Percentiles rank a stretch among this genome's conserved stretches.
phyloP scores from a whole-genome alignment of 192 early-diverging fungal genomes.

The Dissophora globulifera region DNA sequence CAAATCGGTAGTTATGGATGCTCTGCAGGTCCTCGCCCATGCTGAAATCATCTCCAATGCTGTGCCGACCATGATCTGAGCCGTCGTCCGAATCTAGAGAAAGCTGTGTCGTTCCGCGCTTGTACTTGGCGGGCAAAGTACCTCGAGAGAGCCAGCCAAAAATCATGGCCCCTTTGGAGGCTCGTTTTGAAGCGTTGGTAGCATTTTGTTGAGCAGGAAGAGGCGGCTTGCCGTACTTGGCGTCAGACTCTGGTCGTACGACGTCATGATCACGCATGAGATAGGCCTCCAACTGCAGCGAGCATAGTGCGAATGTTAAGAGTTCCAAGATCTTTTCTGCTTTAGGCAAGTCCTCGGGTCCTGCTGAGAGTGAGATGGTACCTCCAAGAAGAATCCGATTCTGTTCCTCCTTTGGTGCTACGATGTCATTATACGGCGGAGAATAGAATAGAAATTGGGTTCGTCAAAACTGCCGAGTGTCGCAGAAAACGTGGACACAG shows the following conservation, averaged over 20 bases:
- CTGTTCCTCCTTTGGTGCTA: conserved; percentile 30
- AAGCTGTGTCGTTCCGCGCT: conserved; percentile 30
- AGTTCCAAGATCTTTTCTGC: conserved; percentile 83
- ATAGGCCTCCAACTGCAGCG: conserved; percentile 77
- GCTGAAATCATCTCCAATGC: conserved; percentile 7
- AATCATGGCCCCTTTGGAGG: conserved; percentile 45
- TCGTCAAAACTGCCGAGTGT: too few relatives aligned
- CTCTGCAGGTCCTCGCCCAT: conserved; percentile 23
- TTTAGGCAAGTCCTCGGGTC: conserved; percentile 60
- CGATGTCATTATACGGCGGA: background rate
- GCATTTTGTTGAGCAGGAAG: conserved; percentile 14
- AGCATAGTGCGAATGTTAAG: conserved; percentile 80
- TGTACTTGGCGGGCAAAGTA: conserved; percentile 38
- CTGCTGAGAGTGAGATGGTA: conserved; percentile 26
- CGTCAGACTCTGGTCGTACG: conserved; percentile 24
- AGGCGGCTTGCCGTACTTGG: conserved; percentile 10
- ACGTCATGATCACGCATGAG: conserved; percentile 80
- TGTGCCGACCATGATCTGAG: background rate
- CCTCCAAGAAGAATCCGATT: conserved; percentile 28
- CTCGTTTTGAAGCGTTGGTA: conserved; percentile 31
- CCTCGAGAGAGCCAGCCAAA: conserved; percentile 48
- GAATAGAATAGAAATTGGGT: too few relatives aligned
- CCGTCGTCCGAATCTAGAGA: conserved; percentile 2
- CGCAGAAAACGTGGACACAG: too few relatives aligned
- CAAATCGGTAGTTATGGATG: conserved; percentile 55